Base-by-base conservation (phyloP, 1,284 basidiomycete species). In the Volvariella volvacea region DNA sequence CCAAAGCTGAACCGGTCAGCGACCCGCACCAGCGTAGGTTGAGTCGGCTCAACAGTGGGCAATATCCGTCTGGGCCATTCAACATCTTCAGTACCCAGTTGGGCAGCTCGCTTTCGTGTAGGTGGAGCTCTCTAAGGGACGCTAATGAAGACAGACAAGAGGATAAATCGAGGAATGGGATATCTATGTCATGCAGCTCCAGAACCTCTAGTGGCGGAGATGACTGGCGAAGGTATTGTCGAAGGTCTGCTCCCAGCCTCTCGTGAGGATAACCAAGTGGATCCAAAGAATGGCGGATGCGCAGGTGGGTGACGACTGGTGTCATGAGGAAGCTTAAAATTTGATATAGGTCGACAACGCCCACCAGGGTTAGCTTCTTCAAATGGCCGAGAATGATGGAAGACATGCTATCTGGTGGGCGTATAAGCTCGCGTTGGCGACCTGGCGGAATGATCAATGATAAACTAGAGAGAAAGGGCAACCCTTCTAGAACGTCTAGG, bases 21-120 rank as follows among this genome's bases (percentile, higher is more conserved):
- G 76, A 70, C 9, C 72, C 68, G 51, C 80, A 83, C 79, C 78
- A 83, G 19, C 78, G 68, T 39, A 83, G 58, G 54, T 82, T 78
- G 40, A 84, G 55, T 37, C 59, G 60, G 33, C 57, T 55, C 21
- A 83, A 67, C 42, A 54, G 58, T 16, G 74, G 78, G 48, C 78
- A 82, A 14, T 70, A 53, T 3, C 66, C 68, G 9, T 47, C 49
- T n/a, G 65, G 61, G 2, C 70, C 69, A 22, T 60, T 53, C 19
- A 83, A 54, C 34, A 59, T 49, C 8, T 54, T 51, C 6, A 83
- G 49, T 20, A 71, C 67, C n/a, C 60, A 58, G 53, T 80, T 73
- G 15, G 73, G 60, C 48, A 83, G 73, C 32, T 80, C 77, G 46
- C 74, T 76, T 52, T 80, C 77, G 55, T 82, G 80, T 33, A 83